phyloP scores from a whole-genome alignment of 345 rosid genomes.

The Adansonia digitata region DNA sequence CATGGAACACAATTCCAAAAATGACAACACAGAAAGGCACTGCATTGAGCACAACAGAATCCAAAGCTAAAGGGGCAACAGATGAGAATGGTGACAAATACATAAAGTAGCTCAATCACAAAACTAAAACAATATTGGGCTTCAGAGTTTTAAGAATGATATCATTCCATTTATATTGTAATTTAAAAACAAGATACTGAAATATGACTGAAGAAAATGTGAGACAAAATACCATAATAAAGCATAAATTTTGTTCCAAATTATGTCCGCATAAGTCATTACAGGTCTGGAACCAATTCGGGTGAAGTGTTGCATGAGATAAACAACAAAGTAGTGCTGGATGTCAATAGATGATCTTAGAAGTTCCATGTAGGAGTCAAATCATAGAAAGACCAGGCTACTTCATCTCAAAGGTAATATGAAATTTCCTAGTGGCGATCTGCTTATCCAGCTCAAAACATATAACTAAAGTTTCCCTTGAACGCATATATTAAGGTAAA shows the following conservation, averaged over 20 bases:
- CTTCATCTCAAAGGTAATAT: neutral
- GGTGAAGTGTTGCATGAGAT: neutral
- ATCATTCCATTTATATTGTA: neutral
- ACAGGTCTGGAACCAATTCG: neutral
- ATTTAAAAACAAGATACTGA: neutral
- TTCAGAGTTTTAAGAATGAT: neutral
- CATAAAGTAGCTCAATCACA: slow-evolving; percentile 1
- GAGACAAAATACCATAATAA: neutral
- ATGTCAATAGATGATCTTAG: neutral
- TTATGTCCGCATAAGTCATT: neutral
- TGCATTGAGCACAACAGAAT: neutral
- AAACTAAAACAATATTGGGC: neutral
- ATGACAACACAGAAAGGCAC: neutral
- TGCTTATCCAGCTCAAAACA: slow-evolving; percentile 7
- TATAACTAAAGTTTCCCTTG: neutral
- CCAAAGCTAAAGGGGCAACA: neutral
- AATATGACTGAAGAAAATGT: neutral
- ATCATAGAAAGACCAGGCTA: neutral
- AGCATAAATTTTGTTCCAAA: neutral
- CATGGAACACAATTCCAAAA: neutral
- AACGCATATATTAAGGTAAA: neutral
- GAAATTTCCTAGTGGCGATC: neutral
- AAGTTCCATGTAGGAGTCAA: neutral
- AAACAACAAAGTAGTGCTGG: neutral
- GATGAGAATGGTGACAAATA: neutral